phyloP scores from a whole-genome alignment of 805 yeast species.

The Kockiozyma suomiensis region DNA sequence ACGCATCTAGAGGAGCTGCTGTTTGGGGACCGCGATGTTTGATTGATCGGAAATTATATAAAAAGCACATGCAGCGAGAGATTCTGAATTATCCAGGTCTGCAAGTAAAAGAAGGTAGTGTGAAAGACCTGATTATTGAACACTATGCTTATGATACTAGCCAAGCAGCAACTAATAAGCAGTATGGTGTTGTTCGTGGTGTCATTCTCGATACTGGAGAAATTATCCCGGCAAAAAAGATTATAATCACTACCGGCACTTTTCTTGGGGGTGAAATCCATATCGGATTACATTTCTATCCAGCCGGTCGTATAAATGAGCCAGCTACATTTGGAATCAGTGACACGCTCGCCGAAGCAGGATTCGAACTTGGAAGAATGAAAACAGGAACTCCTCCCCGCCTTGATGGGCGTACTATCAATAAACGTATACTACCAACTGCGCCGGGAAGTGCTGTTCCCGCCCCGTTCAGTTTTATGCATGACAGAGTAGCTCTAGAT shows the following conservation, averaged over 20 bases:
- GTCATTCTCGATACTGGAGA: conserved; percentile 70
- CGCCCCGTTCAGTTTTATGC: conserved; percentile 85
- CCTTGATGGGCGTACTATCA: conserved; percentile 67
- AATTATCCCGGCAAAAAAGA: conserved; percentile 61
- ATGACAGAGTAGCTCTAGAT: conserved; percentile 61
- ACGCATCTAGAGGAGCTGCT: conserved; percentile 88
- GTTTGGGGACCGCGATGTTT: conserved; percentile 99
- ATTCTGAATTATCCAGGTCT: conserved; percentile 56
- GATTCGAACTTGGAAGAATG: conserved; percentile 82
- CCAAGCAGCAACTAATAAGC: conserved; percentile 3
- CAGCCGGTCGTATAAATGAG: conserved; percentile 95
- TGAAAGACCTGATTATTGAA: conserved; percentile 78
- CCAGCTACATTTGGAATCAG: conserved; percentile 88
- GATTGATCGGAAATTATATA: conserved; percentile 81
- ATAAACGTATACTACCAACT: conserved; percentile 61
- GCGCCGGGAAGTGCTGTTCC: conserved; percentile 87
- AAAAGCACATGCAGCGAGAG: conserved; percentile 73
- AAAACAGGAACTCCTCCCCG: conserved; percentile 99
- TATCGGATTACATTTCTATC: conserved; percentile 74
- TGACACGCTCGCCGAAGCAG: conserved; percentile 70
- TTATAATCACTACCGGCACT: conserved; percentile 94
- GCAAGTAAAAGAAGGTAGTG: conserved; percentile 68
- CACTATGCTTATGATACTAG: not conserved
- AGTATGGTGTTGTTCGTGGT: conserved; percentile 54
- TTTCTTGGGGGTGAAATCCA: conserved; percentile 94